Evolutionary conservation across 441 rosid genomes (phyloP).

Genomic region (Populus hybrid): DNA sequence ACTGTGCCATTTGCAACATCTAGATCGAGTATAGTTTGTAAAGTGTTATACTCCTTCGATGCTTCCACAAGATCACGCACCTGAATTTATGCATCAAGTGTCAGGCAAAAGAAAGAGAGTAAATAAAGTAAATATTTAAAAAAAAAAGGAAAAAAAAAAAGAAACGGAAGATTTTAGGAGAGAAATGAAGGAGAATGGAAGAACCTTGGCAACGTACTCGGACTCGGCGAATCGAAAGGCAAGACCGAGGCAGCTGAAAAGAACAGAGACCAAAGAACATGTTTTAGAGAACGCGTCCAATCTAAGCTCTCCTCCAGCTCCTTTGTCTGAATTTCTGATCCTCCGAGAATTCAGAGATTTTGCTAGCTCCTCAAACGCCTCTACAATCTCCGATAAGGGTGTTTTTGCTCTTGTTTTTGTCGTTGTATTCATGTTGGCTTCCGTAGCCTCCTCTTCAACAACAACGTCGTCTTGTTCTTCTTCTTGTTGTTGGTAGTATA

Average conservation of each 20-base stretch:
- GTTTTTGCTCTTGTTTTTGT: conserved; percentile 18
- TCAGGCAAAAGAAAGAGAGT: not conserved
- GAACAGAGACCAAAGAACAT: conserved; percentile 70
- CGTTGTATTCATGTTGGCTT: conserved; percentile 25
- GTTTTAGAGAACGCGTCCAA: conserved; percentile 67
- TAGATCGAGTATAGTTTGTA: conserved; percentile 54
- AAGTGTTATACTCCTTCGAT: conserved; percentile 47
- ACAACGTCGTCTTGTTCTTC: not conserved
- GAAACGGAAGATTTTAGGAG: not conserved
- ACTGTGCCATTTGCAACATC: conserved; percentile 48
- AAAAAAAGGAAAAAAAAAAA: not conserved
- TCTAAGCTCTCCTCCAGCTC: conserved; percentile 31
- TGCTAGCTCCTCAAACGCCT: conserved; percentile 67
- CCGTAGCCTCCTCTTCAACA: conserved; percentile 22
- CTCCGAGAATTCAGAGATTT: conserved; percentile 27
- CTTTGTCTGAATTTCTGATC: not conserved
- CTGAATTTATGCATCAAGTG: conserved; percentile 27
- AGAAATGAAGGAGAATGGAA: not conserved
- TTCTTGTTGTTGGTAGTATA: not conserved
- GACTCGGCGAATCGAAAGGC: conserved; percentile 90
- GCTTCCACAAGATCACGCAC: conserved; percentile 64
- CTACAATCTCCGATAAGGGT: conserved; percentile 55
- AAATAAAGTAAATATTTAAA: not conserved
- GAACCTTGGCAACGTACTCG: conserved; percentile 79
- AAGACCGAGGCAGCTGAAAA: conserved; percentile 78